Base-by-base conservation (phyloP, 148 eudicot species). In the Oxyria digyna region DNA sequence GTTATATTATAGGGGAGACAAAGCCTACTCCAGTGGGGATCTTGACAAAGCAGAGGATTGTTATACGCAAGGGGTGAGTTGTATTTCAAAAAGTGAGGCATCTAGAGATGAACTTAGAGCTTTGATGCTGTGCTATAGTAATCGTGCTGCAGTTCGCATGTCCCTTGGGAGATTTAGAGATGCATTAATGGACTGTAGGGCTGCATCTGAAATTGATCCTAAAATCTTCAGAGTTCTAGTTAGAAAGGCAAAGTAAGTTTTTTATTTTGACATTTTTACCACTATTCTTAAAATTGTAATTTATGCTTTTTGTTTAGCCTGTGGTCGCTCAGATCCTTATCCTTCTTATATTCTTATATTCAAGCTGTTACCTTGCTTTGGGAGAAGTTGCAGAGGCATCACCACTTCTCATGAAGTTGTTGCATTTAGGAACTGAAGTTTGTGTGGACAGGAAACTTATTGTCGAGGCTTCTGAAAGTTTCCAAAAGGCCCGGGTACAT, bases 101-200 rank as follows among this genome's bases (percentile, higher is more conserved):
- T 91, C 96, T 63, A 85, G 77, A 81, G 85, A 87, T 64, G 85
- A 87, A 72, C 85, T 82, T 15, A 84, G 87, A 78, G 92, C 91
- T 67, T 79, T 95, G 83, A 84, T 88, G 80, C 82, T 91, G 74
- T 95, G 99, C 80, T 87, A 87, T 72, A 91, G 99, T 76, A 91
- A 95, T 76, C 94, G 99, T 75, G 99, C 99, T 74, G 99, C 99
- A 27, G 77, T 94, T 29, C 84, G 85, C 32, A 95, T 91, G 83
- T 85, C 91, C 74, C 84, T 79, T 74, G 91, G 89, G 74, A 85
- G 89, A 84, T 73, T 88, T 81, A 88, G 88, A 78, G 97, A 87
- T 78, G 99, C 97, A 70, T 78, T 91, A 68, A 77, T 42, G 67
- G 99, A 95, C 74, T 91, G 99, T 77, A 77, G 72, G 77, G 80